These are phyloP conservation scores for Penicillium sp. DNA, from an alignment of 2,329 filamentous ascomycete species.

Conservation along the genomic window DNA sequence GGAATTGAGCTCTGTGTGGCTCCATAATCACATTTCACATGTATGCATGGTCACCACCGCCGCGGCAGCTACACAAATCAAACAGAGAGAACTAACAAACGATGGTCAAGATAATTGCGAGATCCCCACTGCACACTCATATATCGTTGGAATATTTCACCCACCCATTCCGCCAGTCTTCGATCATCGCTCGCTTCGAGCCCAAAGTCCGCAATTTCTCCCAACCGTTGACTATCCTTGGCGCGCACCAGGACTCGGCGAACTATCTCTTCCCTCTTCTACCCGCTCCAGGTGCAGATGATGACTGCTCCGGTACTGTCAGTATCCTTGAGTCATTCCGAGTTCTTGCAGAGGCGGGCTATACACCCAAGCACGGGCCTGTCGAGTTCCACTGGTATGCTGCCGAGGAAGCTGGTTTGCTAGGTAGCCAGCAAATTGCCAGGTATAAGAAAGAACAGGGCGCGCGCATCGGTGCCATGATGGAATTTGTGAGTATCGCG, in stretches of 20 bases:
- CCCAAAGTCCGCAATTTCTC: slow-evolving; percentile 16
- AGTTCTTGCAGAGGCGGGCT: slow-evolving; percentile 12
- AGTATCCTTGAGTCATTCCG: slow-evolving; percentile 17
- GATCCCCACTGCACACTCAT: slow-evolving; percentile 12
- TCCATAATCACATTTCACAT: slow-evolving; percentile 14
- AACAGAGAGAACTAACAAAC: no score
- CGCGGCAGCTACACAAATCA: no score
- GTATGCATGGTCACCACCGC: not conserved
- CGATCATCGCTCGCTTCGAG: slow-evolving; percentile 16
- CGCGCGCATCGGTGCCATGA: slow-evolving; percentile 13
- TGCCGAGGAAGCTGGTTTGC: slow-evolving; percentile 13
- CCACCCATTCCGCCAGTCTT: slow-evolving; percentile 15
- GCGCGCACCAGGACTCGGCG: slow-evolving; percentile 16
- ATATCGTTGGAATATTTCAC: slow-evolving; percentile 18
- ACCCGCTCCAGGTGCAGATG: slow-evolving; percentile 14
- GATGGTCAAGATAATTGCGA: slow-evolving; percentile 9
- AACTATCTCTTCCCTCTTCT: slow-evolving; percentile 18
- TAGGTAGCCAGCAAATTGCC: slow-evolving; percentile 14
- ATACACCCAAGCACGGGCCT: slow-evolving; percentile 8
- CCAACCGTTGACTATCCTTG: slow-evolving; percentile 12
- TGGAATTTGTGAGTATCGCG: slow-evolving; percentile 16
- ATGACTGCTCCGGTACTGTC: slow-evolving; percentile 16
- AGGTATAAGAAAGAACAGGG: slow-evolving; percentile 14
- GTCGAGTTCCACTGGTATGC: slow-evolving; percentile 21
- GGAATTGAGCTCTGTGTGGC: slow-evolving; percentile 12